Evolutionary conservation across 352 stramenopile genomes (phyloP).

Genomic region (Globisporangium barbulae): DNA sequence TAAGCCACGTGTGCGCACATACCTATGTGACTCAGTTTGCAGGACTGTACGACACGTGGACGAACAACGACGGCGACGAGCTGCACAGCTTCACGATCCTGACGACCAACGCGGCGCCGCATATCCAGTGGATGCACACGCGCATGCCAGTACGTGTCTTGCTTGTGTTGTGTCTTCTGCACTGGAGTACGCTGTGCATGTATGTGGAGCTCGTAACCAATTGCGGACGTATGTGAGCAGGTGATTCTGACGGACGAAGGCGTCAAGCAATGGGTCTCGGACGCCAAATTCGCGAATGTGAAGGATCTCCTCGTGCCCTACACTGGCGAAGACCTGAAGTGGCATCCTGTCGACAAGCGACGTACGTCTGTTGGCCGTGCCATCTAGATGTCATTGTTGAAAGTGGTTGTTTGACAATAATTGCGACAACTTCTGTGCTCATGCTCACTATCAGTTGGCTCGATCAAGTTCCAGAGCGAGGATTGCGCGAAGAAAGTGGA

Average conservation of each 20-base stretch:
- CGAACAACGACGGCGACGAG: slow-evolving; percentile 51
- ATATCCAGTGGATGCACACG: slow-evolving; percentile 83
- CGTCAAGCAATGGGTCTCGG: slow-evolving; percentile 57
- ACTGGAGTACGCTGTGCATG: neutral
- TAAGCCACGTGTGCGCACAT: neutral
- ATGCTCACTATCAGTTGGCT: slow-evolving; percentile 41
- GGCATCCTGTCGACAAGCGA: slow-evolving; percentile 76
- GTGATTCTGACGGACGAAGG: slow-evolving; percentile 71
- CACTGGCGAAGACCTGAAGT: slow-evolving; percentile 50
- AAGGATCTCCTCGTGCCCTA: slow-evolving; percentile 56
- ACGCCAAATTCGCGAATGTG: slow-evolving; percentile 55
- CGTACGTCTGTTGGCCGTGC: slow-evolving; percentile 21
- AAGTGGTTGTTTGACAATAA: neutral
- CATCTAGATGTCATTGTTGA: neutral
- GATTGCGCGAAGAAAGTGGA: slow-evolving; percentile 73
- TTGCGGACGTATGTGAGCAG: slow-evolving; percentile 19
- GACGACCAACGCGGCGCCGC: slow-evolving; percentile 64
- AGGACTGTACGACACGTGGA: slow-evolving; percentile 84
- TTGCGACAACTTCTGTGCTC: neutral
- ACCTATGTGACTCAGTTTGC: slow-evolving; percentile 51
- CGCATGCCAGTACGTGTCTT: slow-evolving; percentile 63
- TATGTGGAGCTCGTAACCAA: neutral
- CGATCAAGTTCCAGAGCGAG: slow-evolving; percentile 70
- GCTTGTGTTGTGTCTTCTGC: neutral
- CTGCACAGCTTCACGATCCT: slow-evolving; percentile 88